A percentile compares a stretch with the other conserved stretches of the same genome.
Evolutionary conservation across 192 early-diverging fungal genomes (phyloP).

Genomic region (Linnemannia elongata): DNA sequence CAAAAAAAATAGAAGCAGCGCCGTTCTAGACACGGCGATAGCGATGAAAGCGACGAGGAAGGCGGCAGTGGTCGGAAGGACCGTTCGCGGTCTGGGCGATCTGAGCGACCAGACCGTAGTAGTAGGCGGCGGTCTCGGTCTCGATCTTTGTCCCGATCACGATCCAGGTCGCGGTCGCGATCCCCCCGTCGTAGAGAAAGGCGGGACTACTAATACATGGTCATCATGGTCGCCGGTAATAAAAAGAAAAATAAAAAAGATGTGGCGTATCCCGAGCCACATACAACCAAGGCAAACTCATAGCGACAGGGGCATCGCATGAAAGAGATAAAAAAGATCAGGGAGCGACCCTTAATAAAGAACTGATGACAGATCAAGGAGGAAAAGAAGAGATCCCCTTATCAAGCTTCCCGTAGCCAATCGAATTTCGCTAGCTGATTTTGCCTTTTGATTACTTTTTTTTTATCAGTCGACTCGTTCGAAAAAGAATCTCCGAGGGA

Average conservation of each 20-base stretch:
- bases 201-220: no score
- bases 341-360: neutral
- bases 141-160: neutral
- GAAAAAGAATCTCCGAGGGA: neutral
- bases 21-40: neutral
- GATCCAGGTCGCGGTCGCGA: constrained; percentile 20
- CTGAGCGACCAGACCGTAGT: neutral
- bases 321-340: constrained; percentile 14
- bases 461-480: no score
- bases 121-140: constrained; percentile 10
- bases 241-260: neutral
- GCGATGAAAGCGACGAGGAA: constrained; percentile 7
- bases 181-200: constrained; percentile 13
- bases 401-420: constrained; percentile 4
- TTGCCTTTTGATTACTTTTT: neutral
- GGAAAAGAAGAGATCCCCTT: neutral
- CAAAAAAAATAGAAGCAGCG: constrained; percentile 11
- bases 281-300: no score
- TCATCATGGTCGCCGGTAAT: neutral
- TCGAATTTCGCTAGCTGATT: neutral
- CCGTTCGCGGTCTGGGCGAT: constrained; percentile 6
- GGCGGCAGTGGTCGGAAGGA: neutral
- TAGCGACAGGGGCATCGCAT: neutral
- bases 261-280: no score
- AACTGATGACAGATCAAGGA: neutral